Base-by-base conservation (phyloP, 192 early-diverging fungal species). In the Rhizoclosmatium sp. region DNA sequence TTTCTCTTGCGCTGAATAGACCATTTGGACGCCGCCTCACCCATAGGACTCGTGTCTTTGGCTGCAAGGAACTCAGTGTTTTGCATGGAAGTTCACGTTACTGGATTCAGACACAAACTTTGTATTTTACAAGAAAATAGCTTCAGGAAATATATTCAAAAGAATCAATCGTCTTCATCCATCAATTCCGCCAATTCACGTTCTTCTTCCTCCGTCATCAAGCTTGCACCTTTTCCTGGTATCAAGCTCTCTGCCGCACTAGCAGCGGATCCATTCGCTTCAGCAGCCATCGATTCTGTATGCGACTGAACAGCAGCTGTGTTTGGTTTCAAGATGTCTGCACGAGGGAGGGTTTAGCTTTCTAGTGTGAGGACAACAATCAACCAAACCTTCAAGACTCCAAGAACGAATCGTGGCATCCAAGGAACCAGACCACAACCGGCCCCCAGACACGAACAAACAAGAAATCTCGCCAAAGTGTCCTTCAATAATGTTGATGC, bases 381-480 rank as follows among this genome's bases (percentile, higher is more conserved):
- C 58, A 21, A 23, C 3, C 46, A 49, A n/a, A 86, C 90, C 88
- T 65, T 78, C 75, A n/a, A 97, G 81, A 5, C 87, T 85, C 97
- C 97, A 99, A 19, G 72, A 81, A 51, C 96, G 92, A 47, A 99
- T 81, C 1, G 97, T 96, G 23, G 90, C 87, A 81, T 99, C 97
- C 42, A 98, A 81, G 0, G 94, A 93, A 19, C 88, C 92, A 14
- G 94, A 93, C 80, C 93, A 95, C 16, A 98, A 83, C 2, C 81
- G 87, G 3, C 87, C 81, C 4, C 93, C 93, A 47, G 82, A 61
- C 2, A 88, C 78, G 1, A 82, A 81, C 76, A 98, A 82, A 59
- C 88, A 84, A 0, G 92, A 89, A 1, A 99, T 92, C 80, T 97
- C 96, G 78, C 95, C 96, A 72, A 93, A 96, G 77, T 99, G 97